Evolutionary conservation across 306 rosid genomes (phyloP), one percentile per base, ranked within the genome.

Genomic region (Dalbergia cultrata): DNA sequence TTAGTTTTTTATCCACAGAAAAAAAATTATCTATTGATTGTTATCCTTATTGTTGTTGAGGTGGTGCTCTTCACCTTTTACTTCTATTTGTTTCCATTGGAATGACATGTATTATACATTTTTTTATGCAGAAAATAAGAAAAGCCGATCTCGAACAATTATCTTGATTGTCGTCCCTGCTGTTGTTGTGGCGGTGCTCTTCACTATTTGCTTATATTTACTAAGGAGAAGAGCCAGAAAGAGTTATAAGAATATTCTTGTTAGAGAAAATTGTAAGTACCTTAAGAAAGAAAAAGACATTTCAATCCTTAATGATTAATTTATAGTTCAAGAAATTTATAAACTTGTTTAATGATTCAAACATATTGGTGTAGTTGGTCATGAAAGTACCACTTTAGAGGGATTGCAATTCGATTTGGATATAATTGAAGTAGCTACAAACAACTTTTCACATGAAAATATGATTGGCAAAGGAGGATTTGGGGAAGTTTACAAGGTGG

Each of bases 381-480:
- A 2, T 14, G 69, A 74, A 43, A 44, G 79, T 44, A 3, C 31
- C 6, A 26, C 59, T 22, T 26, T 74, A 9, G 79, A 74, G n/a
- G 11, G 45, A 2, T 0, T 74, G 47, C 79, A 74, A 60, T 74
- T 74, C 11, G 39, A 74, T 43, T 44, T 74, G 9, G 26, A 59
- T 13, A 75, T 18, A 41, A 83, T 85, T 61, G 70, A 85, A 69
- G 58, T 60, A 34, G 89, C 87, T 5, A 88, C 86, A 0, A 78
- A 81, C 53, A 81, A 81, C 4, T 88, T 88, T 61, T 84, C 85
- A 6, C 68, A 8, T 0, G 43, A 82, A 0, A 75, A 86, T 61
- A 72, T 13, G 31, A 37, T 85, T 45, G 91, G 91, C 11, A 69
- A 83, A 83, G 89, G 91, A 16, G 89, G 88, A 78, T 88, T 83